These are phyloP conservation scores for Aureobasidium sp. DNA, from an alignment of 2,329 filamentous ascomycete genomes.

Conservation along the genomic window DNA sequence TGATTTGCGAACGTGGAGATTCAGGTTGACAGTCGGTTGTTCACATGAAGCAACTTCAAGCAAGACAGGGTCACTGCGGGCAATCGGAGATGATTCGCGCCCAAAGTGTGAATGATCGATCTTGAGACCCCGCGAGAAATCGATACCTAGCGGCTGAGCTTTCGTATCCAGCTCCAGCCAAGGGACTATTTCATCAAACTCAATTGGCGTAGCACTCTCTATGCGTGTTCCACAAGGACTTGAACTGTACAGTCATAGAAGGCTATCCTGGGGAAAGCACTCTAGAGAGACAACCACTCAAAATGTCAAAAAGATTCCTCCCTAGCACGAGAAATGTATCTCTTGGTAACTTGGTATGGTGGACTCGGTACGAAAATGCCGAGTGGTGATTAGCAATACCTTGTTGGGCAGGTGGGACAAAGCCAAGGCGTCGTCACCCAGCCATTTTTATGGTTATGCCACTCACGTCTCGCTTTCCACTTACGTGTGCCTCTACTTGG, in stretches of 20 bases:
- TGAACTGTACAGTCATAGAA: neutral
- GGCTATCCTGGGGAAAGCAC: neutral
- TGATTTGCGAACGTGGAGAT: neutral
- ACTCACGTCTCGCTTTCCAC: neutral
- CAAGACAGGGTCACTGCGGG: neutral
- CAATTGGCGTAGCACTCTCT: neutral
- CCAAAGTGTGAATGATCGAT: neutral
- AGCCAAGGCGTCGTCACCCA: neutral
- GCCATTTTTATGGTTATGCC: neutral
- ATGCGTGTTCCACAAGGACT: neutral
- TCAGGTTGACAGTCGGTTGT: neutral
- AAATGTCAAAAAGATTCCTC: neutral
- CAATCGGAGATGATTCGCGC: slow-evolving; percentile 1
- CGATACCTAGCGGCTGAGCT: neutral
- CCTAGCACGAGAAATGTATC: neutral
- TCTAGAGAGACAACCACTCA: neutral
- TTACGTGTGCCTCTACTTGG: neutral
- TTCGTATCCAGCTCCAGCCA: neutral
- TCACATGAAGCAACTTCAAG: neutral
- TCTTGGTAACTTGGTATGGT: neutral
- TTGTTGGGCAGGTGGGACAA: neutral
- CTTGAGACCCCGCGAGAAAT: neutral
- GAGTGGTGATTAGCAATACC: neutral
- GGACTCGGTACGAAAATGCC: neutral
- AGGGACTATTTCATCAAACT: neutral